phyloP scores from a whole-genome alignment of 1,284 basidiomycete genomes.

The Sutorius eximius region DNA sequence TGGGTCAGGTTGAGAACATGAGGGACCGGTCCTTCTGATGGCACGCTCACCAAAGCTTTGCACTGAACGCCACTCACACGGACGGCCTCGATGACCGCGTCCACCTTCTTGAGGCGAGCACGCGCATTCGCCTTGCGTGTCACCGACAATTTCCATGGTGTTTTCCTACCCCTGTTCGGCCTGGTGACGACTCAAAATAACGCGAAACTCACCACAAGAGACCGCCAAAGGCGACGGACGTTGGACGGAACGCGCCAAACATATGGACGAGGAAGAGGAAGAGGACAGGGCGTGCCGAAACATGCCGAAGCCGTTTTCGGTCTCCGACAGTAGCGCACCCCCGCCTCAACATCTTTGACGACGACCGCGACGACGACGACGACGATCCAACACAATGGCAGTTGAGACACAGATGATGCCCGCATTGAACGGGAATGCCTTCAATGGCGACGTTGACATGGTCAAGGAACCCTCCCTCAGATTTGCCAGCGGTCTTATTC shows the following conservation, averaged over 20 bases:
- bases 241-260: conserved; percentile 78
- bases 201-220: conserved; percentile 66
- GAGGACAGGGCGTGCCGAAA: conserved; percentile 17
- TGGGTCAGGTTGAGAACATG: conserved; percentile 28
- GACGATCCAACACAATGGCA: conserved; percentile 38
- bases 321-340: conserved; percentile 22
- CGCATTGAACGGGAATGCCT: conserved; percentile 38
- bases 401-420: conserved; percentile 41
- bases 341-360: conserved; percentile 6
- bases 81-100: conserved; percentile 89
- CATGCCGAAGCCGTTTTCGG: conserved; percentile 26
- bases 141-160: conserved; percentile 87
- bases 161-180: conserved; percentile 67
- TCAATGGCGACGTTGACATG: conserved; percentile 43
- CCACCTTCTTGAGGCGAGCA: conserved; percentile 86
- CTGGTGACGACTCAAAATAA: not conserved
- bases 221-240: conserved; percentile 65
- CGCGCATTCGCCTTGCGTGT: conserved; percentile 93
- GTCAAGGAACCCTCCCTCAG: conserved; percentile 46
- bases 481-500: conserved; percentile 83
- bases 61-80: conserved; percentile 79
- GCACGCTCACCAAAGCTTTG: conserved; percentile 61
- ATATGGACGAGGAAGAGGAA: conserved; percentile 39
- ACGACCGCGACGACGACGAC: conserved; percentile 28
- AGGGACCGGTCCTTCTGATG: not conserved